Percentiles rank a stretch among this genome's conserved stretches.
phyloP scores from a whole-genome alignment of 352 stramenopile genomes.

The Aphanomyces invadans region DNA sequence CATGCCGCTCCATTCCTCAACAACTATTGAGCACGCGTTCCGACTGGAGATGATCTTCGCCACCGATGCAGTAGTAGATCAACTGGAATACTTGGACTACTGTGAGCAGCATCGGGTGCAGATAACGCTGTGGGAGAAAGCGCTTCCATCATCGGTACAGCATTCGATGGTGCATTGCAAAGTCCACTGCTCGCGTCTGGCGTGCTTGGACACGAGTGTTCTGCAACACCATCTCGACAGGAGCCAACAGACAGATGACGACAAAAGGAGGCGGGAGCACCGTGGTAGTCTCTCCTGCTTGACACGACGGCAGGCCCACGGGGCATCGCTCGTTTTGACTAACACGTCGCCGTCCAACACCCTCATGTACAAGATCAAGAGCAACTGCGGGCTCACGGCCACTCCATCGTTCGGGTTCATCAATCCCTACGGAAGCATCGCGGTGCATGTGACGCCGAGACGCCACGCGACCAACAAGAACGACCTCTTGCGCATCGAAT shows the following conservation, averaged over 20 bases:
- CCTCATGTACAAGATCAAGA: conserved; percentile 14
- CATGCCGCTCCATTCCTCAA: background rate
- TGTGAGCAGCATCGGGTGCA: conserved; percentile 10
- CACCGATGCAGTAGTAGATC: background rate
- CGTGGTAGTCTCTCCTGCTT: background rate
- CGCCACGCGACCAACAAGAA: background rate
- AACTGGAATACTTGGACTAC: conserved; percentile 19
- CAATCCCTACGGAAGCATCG: background rate
- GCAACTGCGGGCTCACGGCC: background rate
- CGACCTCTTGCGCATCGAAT: conserved; percentile 13
- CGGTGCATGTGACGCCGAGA: background rate
- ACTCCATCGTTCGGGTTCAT: conserved; percentile 1
- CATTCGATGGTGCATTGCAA: conserved; percentile 1
- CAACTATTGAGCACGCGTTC: background rate
- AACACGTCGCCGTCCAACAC: background rate
- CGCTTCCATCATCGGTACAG: background rate
- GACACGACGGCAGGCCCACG: background rate
- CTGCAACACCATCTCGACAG: background rate
- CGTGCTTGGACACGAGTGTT: background rate
- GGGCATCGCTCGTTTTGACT: background rate
- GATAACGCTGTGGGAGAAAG: background rate
- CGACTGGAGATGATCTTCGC: conserved; percentile 4
- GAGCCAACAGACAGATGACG: too few species aligned
- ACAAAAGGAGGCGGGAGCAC: too few species aligned
- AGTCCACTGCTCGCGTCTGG: conserved; percentile 6